Evolutionary conservation across 495 filamentous ascomycete species (phyloP).

Genomic region (Talaromyces adpressus): DNA sequence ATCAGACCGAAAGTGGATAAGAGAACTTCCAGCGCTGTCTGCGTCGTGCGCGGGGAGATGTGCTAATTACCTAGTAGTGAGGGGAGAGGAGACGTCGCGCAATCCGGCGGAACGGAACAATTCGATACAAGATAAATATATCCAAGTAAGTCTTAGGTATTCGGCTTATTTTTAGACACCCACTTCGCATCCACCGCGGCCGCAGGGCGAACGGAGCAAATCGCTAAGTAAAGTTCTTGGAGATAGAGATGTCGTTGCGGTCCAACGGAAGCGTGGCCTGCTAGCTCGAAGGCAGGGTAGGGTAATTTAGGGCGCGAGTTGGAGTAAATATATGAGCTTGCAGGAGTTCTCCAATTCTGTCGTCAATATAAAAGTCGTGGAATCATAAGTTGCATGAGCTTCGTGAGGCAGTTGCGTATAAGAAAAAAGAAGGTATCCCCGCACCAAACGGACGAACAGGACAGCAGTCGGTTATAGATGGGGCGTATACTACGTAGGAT

Average conservation of each 20-base stretch:
- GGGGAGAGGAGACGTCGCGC: not conserved
- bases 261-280: not conserved
- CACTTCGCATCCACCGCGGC: not conserved
- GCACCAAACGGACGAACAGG: not conserved
- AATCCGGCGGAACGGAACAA: slow-evolving; percentile 2
- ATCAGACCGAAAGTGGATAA: not conserved
- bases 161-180: not conserved
- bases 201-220: not conserved
- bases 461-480: not conserved
- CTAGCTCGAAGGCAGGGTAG: not conserved
- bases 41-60: not conserved
- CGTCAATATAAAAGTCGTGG: not conserved
- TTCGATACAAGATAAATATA: not conserved
- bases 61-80: not conserved
- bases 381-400: not conserved
- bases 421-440: not conserved
- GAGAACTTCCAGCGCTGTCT: not conserved
- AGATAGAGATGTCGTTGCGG: not conserved
- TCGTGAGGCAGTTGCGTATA: not conserved
- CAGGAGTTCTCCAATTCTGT: not conserved
- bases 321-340: not conserved
- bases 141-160: not conserved
- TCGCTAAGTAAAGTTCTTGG: not conserved
- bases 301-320: not conserved
- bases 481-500: not conserved